Conservation (phyloP, 1,139 yeast species). For the Suhomyces taliae region DNA sequence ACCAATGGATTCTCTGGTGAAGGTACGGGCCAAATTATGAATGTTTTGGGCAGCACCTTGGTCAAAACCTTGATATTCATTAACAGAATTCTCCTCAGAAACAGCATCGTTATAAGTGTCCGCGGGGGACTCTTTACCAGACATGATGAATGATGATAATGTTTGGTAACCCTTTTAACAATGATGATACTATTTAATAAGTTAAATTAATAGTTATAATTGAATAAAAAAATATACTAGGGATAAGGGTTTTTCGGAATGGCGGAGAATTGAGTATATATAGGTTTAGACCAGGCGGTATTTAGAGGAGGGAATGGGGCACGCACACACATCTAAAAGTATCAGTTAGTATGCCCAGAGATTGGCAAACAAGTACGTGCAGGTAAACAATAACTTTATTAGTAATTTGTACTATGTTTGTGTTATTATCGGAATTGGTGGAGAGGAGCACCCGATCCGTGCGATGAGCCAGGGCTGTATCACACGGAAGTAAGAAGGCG, state of each 20-base stretch:
- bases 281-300: too few relatives aligned
- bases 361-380: neutral
- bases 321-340: too few relatives aligned
- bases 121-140: slow-evolving; percentile 10
- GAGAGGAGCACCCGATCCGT: neutral
- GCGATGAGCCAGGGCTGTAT: neutral
- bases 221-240: too few relatives aligned
- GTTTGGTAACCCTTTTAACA: too few relatives aligned
- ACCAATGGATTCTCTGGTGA: slow-evolving; percentile 26
- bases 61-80: slow-evolving; percentile 43
- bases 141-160: neutral
- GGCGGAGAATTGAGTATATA: too few relatives aligned
- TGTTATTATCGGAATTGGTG: neutral
- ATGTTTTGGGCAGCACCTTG: slow-evolving; percentile 29
- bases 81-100: slow-evolving; percentile 21
- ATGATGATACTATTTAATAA: too few relatives aligned
- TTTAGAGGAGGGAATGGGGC: too few relatives aligned
- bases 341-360: neutral
- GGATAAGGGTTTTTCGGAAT: too few relatives aligned
- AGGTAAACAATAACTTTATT: neutral
- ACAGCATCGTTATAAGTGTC: slow-evolving; percentile 3
- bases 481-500: neutral
- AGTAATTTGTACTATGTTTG: neutral
- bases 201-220: too few relatives aligned
- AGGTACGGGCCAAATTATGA: slow-evolving; percentile 64